Conservation (phyloP, 1,284 basidiomycete genomes). For the Sphaerobolus stellatus region DNA sequence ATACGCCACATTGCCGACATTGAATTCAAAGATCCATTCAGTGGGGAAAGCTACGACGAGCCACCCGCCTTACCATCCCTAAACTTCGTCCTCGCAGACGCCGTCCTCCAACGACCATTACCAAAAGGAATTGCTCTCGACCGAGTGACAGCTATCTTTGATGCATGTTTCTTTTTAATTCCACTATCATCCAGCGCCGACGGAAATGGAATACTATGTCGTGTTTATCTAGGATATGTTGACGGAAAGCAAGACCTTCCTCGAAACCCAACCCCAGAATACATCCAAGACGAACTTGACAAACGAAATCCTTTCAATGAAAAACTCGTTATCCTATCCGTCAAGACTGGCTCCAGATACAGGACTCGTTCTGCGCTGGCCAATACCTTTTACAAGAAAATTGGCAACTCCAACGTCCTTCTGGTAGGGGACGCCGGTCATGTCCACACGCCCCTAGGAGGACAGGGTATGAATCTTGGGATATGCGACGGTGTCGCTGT, state of each 20-base stretch:
- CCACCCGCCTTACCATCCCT: constrained; percentile 14
- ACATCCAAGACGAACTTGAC: constrained; percentile 35
- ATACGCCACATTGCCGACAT: constrained; percentile 31
- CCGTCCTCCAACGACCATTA: constrained; percentile 16
- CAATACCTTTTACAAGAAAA: constrained; percentile 31
- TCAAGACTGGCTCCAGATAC: constrained; percentile 38
- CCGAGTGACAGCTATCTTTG: constrained; percentile 9
- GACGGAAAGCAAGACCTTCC: constrained; percentile 30
- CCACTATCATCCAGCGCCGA: constrained; percentile 20
- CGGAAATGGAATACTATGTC: constrained; percentile 19
- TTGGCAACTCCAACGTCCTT: constrained; percentile 28
- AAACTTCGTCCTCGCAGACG: constrained; percentile 37
- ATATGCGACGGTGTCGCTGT: constrained; percentile 41
- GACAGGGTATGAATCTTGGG: constrained; percentile 47
- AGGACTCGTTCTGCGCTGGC: constrained; percentile 39
- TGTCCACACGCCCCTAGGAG: constrained; percentile 43
- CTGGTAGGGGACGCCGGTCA: constrained; percentile 46
- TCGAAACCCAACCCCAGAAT: constrained; percentile 29
- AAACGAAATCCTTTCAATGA: constrained; percentile 22
- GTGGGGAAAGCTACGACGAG: constrained; percentile 27
- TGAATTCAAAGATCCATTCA: constrained; percentile 34
- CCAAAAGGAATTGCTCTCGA: constrained; percentile 22
- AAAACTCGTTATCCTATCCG: constrained; percentile 26
- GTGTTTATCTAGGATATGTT: constrained; percentile 31
- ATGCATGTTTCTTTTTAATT: constrained; percentile 23